Base-by-base conservation (phyloP, 495 filamentous ascomycete genomes). In the Evansstolkia leycettana region DNA sequence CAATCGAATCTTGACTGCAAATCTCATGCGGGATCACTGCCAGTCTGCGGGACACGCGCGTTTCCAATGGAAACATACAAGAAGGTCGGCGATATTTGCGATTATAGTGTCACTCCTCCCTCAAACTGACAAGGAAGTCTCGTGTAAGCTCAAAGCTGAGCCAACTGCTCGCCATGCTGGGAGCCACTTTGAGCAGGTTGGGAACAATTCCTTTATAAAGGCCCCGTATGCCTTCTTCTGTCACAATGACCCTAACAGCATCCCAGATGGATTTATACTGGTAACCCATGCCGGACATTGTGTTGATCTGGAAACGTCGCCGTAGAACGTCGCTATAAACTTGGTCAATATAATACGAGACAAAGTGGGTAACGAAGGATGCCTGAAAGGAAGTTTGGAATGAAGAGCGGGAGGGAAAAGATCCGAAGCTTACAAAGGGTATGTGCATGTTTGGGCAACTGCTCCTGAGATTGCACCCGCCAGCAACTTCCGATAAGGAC, bases 131-230 rank as follows among this genome's bases (percentile, higher is more conserved):
- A 12, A 94, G 54, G 51, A 94, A 80, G 60, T 98, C 90, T 40
- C 90, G 70, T 17, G 82, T 86, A 33, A 96, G 51, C 60, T 98
- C 90, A 52, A 88, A 98, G 64, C 89, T 96, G 16, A 94, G 72
- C 86, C 92, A 98, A 57, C 82, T 93, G 46, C 85, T 90, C 16
- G 92, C 90, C 87, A 98, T 98, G 50, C 90, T 96, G 5, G 90
- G 90, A 5, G 90, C 90, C 11, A 98, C 90, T 58, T 98, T 98
- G 28, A 96, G 70, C 3, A 96, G 68, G 50, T 98, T 98, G 2
- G 90, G 92, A 13, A 87, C 72, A 43, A 95, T 81, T 11, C 88
- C 88, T 55, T 94, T 95, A 61, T 94, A 95, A 15, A 95, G 51
- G 17, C 88, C 88, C 17, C 63, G 61, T 19, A 78, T 27, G 2